Percentiles rank a stretch among this genome's conserved stretches.
phyloP scores from a whole-genome alignment of 495 filamentous ascomycete species.

The Lepidopterella palustris region DNA sequence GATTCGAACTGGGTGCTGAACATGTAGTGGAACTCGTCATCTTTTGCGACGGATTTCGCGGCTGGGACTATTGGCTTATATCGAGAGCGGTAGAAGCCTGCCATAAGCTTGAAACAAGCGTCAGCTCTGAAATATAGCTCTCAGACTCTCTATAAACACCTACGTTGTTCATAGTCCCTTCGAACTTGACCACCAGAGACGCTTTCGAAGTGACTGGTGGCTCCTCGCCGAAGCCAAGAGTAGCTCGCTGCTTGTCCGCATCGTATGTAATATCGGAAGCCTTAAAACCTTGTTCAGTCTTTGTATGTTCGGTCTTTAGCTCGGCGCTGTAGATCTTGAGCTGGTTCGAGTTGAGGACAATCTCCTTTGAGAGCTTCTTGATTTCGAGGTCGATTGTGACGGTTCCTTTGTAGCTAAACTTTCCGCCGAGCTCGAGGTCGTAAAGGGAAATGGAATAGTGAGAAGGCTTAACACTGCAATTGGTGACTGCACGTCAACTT shows the following conservation, averaged over 20 bases:
- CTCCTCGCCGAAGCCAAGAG: slow-evolving; percentile 62
- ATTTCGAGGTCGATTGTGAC: slow-evolving; percentile 61
- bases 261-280: slow-evolving; percentile 68
- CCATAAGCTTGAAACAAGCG: slow-evolving; percentile 49
- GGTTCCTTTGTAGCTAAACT: slow-evolving; percentile 76
- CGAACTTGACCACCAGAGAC: slow-evolving; percentile 65
- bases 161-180: slow-evolving; percentile 81
- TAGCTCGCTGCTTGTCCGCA: slow-evolving; percentile 69
- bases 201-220: slow-evolving; percentile 56
- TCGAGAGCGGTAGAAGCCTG: slow-evolving; percentile 91
- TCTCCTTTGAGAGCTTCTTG: slow-evolving; percentile 53
- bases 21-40: slow-evolving; percentile 82
- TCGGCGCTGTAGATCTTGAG: slow-evolving; percentile 53
- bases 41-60: slow-evolving; percentile 64
- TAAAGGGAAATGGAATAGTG: slow-evolving; percentile 81
- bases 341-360: slow-evolving; percentile 68
- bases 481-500: slow-evolving; percentile 6
- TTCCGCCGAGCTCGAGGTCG: slow-evolving; percentile 64
- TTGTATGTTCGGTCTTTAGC: slow-evolving; percentile 41
- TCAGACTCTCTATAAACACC: not conserved
- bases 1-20: slow-evolving; percentile 95
- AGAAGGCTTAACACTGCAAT: slow-evolving; percentile 62
- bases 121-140: not conserved
- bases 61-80: slow-evolving; percentile 74
- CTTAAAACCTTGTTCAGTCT: slow-evolving; percentile 46